phyloP scores from a whole-genome alignment of 2,329 filamentous ascomycete genomes.

The Fusarium acutatum region DNA sequence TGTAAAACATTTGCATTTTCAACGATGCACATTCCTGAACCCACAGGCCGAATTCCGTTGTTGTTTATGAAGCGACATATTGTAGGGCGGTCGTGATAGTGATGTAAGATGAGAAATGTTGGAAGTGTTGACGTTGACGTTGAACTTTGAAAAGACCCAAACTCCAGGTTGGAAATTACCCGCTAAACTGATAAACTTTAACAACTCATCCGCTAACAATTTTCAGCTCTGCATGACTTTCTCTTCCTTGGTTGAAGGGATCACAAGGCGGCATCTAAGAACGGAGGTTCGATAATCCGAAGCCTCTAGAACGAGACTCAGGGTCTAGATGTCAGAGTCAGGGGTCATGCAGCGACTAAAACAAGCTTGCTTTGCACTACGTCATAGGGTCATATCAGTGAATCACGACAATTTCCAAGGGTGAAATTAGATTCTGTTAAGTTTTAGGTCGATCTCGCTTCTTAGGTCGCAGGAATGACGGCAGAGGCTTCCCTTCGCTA shows the following conservation, averaged over 20 bases:
- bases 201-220: neutral
- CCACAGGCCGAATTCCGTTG: neutral
- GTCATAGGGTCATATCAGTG: conserved; percentile 22
- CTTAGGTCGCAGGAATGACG: conserved; percentile 21
- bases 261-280: neutral
- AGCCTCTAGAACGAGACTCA: neutral
- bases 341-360: conserved; percentile 20
- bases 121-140: neutral
- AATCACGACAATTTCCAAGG: conserved; percentile 28
- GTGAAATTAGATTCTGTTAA: neutral
- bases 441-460: neutral
- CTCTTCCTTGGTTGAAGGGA: neutral
- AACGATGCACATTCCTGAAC: neutral
- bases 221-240: neutral
- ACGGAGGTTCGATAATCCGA: neutral
- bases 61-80: neutral
- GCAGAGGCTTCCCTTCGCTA: conserved; percentile 21
- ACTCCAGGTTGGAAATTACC: neutral
- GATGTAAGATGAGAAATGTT: neutral
- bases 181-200: neutral
- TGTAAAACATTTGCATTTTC: neutral
- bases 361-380: conserved; percentile 27
- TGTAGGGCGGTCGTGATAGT: neutral
- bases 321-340: neutral
- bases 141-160: neutral